Evolutionary conservation across 768 basidiomycete species (phyloP).

Genomic region (Austroboletus festivus): DNA sequence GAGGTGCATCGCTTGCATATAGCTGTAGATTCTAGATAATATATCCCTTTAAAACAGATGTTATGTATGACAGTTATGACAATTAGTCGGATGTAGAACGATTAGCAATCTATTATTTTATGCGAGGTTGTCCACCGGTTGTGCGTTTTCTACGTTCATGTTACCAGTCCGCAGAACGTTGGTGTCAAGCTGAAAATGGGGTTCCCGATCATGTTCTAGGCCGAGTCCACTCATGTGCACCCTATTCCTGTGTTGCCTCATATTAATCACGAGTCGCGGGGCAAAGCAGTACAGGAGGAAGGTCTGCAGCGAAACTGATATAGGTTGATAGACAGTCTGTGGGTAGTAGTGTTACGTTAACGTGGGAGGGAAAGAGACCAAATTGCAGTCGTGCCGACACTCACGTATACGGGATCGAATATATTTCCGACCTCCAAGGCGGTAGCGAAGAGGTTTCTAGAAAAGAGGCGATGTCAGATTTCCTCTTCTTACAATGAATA

Average conservation of each 20-base stretch:
- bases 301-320: constrained; percentile 13
- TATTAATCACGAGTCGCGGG: constrained; percentile 18
- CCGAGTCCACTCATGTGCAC: constrained; percentile 7
- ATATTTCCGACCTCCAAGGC: constrained; percentile 4
- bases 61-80: too few species aligned
- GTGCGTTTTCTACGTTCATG: too few species aligned
- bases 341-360: neutral
- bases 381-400: neutral
- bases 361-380: too few species aligned
- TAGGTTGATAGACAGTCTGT: neutral
- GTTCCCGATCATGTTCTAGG: neutral
- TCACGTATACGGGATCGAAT: neutral
- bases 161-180: neutral
- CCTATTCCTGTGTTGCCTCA: constrained; percentile 9
- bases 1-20: too few species aligned
- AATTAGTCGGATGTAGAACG: too few species aligned
- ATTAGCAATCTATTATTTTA: too few species aligned
- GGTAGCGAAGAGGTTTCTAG: constrained; percentile 6
- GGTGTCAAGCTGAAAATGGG: neutral
- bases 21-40: too few species aligned
- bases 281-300: constrained; percentile 18
- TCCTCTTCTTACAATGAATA: too few species aligned
- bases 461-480: neutral
- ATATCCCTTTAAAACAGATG: too few species aligned
- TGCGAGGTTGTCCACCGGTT: too few species aligned